Percentiles rank a stretch among this genome's conserved stretches.
Evolutionary conservation across 805 yeast species (phyloP).

Genomic region (Candida xiaguanensis): DNA sequence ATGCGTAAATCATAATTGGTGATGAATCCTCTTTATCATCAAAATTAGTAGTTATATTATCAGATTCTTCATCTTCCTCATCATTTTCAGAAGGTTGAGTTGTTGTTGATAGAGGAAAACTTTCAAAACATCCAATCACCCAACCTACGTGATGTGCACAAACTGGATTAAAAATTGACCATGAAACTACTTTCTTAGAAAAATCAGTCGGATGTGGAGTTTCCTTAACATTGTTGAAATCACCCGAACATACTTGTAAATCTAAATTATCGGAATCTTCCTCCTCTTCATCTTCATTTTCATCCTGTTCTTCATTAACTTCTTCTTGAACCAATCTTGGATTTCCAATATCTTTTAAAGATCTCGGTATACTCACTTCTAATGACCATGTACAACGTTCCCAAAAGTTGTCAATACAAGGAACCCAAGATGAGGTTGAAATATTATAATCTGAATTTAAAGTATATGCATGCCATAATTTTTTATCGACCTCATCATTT

Average conservation of each 20-base stretch:
- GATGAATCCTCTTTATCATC: constrained; percentile 28
- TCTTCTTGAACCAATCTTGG: constrained; percentile 38
- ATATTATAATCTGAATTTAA: constrained; percentile 72
- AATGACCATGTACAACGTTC: constrained; percentile 91
- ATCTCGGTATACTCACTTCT: constrained; percentile 79
- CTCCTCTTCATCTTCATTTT: constrained; percentile 35
- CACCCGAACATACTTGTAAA: constrained; percentile 67
- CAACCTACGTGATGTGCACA: constrained; percentile 95
- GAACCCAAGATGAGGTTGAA: constrained; percentile 95
- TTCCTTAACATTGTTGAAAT: constrained; percentile 60
- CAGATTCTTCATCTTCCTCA: constrained; percentile 29
- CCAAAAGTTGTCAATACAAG: constrained; percentile 86
- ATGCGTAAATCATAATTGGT: constrained; percentile 54
- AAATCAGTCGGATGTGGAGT: constrained; percentile 72
- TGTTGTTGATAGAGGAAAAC: constrained; percentile 45
- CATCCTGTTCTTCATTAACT: constrained; percentile 20
- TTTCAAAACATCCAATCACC: constrained; percentile 86
- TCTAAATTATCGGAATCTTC: constrained; percentile 49
- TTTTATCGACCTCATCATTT: constrained; percentile 45
- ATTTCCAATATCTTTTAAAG: constrained; percentile 65
- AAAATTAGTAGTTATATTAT: constrained; percentile 12
- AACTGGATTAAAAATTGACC: constrained; percentile 75
- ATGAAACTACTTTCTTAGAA: constrained; percentile 69
- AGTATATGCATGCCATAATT: constrained; percentile 83
- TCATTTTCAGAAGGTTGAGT: constrained; percentile 27